Evolutionary conservation across 257 asterid species (phyloP), one percentile per base, ranked within the genome.

Genomic region (Nicotiana benthamiana): DNA sequence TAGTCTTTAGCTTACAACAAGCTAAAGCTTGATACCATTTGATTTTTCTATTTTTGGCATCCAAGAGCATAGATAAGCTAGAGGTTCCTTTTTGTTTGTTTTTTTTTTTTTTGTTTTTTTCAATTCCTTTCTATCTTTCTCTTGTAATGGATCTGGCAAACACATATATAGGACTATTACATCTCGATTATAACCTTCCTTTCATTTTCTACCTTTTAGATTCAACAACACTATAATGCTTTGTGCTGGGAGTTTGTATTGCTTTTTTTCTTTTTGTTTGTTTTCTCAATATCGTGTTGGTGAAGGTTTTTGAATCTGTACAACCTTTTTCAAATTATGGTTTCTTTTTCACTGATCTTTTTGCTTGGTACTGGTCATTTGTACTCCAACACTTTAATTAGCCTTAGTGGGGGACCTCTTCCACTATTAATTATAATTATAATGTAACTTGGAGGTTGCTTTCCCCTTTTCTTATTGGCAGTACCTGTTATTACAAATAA

Each of bases 211-310:
- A 75, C 72, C 84, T 63, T 79, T 67, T 65, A 79, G 75, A 79
- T 79, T 79, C 83, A 79, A 48, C 80, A 60, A 64, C 75, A 30
- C 54, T 83, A 77, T 85, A 57, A 46, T 75, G 80, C 56, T 84
- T 87, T 86, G 83, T 86, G 86, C 59, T 91, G 92, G 89, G 88
- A 81, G 84, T 82, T 87, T 84, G 84, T 85, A 83, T 68, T 84
- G 67, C 79, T 74, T 82, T 32, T 80, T 80, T 82, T 67, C 9
- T 52, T 36, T 40, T 82, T 61, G 82, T 75, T 82, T 66, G 12
- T 79, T 79, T 85, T 63, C 83, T 74, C n/a, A 6, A 22, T n/a
- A 81, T 91, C 84, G 83, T 84, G 83, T 89, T 86, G 94, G 87
- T 88, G 88, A 24, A 83, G 81, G 91, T 86, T 86, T 75, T 87